Evolutionary conservation across 345 rosid genomes (phyloP), one percentile per base, ranked within the genome.

Genomic region (Pelargonium nanum): DNA sequence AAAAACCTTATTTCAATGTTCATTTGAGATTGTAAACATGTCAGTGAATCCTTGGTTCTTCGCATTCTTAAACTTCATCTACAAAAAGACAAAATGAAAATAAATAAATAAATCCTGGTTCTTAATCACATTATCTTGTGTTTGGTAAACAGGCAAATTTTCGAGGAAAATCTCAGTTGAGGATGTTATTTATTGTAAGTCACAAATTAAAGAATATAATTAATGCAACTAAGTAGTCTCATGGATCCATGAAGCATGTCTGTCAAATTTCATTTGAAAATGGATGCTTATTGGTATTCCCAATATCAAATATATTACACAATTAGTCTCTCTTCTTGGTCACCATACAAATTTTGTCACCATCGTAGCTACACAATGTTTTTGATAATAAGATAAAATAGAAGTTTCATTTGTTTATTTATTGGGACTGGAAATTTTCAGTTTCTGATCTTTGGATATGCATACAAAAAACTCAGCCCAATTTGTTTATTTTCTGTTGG

Each of bases 391-490:
- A 78, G 83, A 80, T 83, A 70, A 78, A 78, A 76, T 66, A 74
- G 81, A 83, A 76, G 85, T 78, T 83, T 71, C 81, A 76, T 71
- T 76, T 70, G 66, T 83, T 64, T 74, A 70, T 62, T 64, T 66
- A 59, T 65, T 58, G 72, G 71, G 63, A 75, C 58, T 22, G 55
- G 40, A 70, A 53, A 58, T 53, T 65, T 70, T 66, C 59, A 68
- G 60, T 63, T 60, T 48, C 44, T 70, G 50, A 12, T 20, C 48
- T 40, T 8, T 40, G 2, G 48, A 28, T n/a, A n/a, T n/a, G n/a
- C n/a, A n/a, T n/a, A 16, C 53, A 50, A 16, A 21, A 15, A 50
- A 15, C 19, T 50, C 53, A 2, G 53, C 19, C 1, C 19, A n/a
- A n/a, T n/a, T n/a, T n/a, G n/a, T n/a, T n/a, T n/a, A n/a, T n/a